A percentile compares a stretch with the other conserved stretches of the same genome.
Conservation (phyloP, 2,329 filamentous ascomycete genomes). For the Passalora sequoiae region DNA sequence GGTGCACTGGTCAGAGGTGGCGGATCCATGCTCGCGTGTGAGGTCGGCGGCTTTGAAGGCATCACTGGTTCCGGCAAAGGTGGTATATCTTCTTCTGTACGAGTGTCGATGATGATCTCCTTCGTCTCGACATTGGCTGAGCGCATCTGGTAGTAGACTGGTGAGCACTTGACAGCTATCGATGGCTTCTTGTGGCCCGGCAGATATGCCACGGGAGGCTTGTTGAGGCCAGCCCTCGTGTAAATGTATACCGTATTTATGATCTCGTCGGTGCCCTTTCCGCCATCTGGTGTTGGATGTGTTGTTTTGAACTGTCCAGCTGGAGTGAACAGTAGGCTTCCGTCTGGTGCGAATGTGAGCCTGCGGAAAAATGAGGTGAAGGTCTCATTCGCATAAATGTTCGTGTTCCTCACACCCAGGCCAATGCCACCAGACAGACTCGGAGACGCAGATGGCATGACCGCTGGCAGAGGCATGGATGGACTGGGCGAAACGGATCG, state of each 20-base stretch:
- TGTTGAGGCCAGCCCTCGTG: conserved; percentile 91
- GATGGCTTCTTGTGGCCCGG: conserved; percentile 98
- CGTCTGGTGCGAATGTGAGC: conserved; percentile 90
- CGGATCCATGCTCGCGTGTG: conserved; percentile 72
- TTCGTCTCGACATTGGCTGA: conserved; percentile 63
- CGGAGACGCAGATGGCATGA: conserved; percentile 90
- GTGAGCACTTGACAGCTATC: conserved; percentile 90
- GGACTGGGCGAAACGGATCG: conserved; percentile 90
- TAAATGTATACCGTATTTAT: conserved; percentile 99
- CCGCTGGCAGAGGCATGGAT: conserved; percentile 86
- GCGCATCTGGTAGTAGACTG: conserved; percentile 77
- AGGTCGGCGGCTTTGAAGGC: conserved; percentile 51
- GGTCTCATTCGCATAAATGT: conserved; percentile 92
- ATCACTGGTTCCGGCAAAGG: conserved; percentile 77
- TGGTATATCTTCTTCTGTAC: conserved; percentile 75
- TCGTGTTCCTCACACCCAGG: conserved; percentile 69
- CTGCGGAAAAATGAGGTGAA: conserved; percentile 95
- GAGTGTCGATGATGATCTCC: conserved; percentile 92
- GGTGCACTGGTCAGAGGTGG: conserved; percentile 60
- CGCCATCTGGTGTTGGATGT: conserved; percentile 60
- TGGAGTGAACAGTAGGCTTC: conserved; percentile 86
- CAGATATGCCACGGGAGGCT: conserved; percentile 87
- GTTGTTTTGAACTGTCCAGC: conserved; percentile 91
- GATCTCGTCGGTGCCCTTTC: conserved; percentile 76
- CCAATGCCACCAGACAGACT: conserved; percentile 60